Percentiles rank a stretch among this genome's conserved stretches.
Conservation (phyloP, 257 asterid genomes). For the Ophiorrhiza pumila region DNA sequence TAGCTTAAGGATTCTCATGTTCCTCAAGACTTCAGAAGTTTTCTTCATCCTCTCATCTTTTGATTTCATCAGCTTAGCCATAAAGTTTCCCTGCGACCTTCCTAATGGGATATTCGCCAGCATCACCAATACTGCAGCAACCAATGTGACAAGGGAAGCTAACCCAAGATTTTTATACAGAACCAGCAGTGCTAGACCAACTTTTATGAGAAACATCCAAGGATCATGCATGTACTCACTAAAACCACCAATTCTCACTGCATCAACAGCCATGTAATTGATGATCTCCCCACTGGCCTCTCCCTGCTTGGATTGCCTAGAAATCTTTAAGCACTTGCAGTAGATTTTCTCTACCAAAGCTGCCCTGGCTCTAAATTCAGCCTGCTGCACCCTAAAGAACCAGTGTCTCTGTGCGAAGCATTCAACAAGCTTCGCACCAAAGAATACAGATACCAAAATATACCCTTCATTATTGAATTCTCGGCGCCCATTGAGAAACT, state of each 20-base stretch:
- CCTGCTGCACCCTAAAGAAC: slow-evolving; percentile 71
- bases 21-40: slow-evolving; percentile 83
- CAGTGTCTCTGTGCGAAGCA: slow-evolving; percentile 69
- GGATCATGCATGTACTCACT: slow-evolving; percentile 86
- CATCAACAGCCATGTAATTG: slow-evolving; percentile 84
- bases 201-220: slow-evolving; percentile 69
- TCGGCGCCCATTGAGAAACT: slow-evolving; percentile 56
- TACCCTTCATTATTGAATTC: slow-evolving; percentile 51
- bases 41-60: slow-evolving; percentile 88
- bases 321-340: slow-evolving; percentile 65
- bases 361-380: slow-evolving; percentile 72
- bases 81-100: slow-evolving; percentile 56
- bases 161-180: slow-evolving; percentile 73
- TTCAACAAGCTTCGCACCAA: slow-evolving; percentile 65
- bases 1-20: slow-evolving; percentile 90
- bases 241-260: slow-evolving; percentile 75
- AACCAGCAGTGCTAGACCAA: slow-evolving; percentile 54
- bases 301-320: slow-evolving; percentile 66
- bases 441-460: slow-evolving; percentile 50
- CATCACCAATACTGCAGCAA: slow-evolving; percentile 67
- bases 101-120: slow-evolving; percentile 69
- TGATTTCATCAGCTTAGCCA: slow-evolving; percentile 65
- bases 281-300: slow-evolving; percentile 80
- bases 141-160: slow-evolving; percentile 61
- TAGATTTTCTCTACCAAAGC: slow-evolving; percentile 75